A percentile compares a stretch with the other conserved stretches of the same genome.
Conservation (phyloP, 768 basidiomycete species). For the Amanita molliuscula region DNA sequence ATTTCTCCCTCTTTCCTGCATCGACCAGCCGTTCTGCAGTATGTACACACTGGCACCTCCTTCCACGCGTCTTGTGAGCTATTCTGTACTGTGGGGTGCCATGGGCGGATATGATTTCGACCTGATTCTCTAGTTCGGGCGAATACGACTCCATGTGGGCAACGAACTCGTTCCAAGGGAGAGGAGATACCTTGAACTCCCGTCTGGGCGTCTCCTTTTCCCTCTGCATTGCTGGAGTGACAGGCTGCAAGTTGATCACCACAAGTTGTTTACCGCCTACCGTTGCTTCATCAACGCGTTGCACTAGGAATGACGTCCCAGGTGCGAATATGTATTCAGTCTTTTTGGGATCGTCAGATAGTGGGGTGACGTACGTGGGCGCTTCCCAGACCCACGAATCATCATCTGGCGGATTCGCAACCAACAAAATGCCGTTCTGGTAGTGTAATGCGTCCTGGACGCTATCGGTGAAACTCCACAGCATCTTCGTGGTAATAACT, state of each 20-base stretch:
- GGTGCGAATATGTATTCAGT: not conserved
- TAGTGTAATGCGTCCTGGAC: slow-evolving; percentile 8
- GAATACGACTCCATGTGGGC: not conserved
- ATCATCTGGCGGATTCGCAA: slow-evolving; percentile 4
- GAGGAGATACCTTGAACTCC: not conserved
- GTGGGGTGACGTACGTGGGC: not conserved
- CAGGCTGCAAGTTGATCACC: not conserved
- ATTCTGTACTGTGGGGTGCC: not conserved
- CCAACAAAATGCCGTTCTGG: slow-evolving; percentile 8
- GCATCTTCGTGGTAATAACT: slow-evolving; percentile 8
- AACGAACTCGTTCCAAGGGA: not conserved
- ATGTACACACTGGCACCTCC: not conserved
- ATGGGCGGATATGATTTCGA: not conserved
- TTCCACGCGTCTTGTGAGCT: not conserved
- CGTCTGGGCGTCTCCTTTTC: not conserved
- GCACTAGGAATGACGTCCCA: not conserved
- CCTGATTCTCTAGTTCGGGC: not conserved
- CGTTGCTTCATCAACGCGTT: not conserved
- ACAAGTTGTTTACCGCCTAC: not conserved
- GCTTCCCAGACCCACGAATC: not conserved
- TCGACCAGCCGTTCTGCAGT: not conserved
- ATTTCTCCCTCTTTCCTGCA: no score
- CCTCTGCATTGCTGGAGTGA: not conserved
- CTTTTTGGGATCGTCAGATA: not conserved
- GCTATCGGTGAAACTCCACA: slow-evolving; percentile 9